Conservation (phyloP, 148 eudicot genomes). For the Silene uniflora region DNA sequence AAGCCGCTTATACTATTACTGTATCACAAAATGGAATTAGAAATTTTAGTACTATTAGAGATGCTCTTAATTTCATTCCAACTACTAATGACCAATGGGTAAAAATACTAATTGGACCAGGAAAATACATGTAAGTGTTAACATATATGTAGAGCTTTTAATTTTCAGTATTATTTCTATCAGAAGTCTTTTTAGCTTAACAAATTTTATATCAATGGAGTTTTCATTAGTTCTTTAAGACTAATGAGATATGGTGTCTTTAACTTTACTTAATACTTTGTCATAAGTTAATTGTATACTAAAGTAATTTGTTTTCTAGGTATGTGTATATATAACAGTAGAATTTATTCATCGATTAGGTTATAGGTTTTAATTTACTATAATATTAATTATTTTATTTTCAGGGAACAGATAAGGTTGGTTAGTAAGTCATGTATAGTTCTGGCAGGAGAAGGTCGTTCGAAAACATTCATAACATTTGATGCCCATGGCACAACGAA, state of each 20-base stretch:
- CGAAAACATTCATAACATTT: slow-evolving; percentile 6
- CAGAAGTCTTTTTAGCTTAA: too few species aligned
- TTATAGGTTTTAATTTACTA: too few species aligned
- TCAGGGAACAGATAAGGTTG: slow-evolving; percentile 6
- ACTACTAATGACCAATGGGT: slow-evolving; percentile 19
- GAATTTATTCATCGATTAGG: neutral
- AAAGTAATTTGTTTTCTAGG: neutral
- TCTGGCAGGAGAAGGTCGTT: slow-evolving; percentile 16
- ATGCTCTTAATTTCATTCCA: slow-evolving; percentile 25
- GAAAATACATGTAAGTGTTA: slow-evolving; percentile 21
- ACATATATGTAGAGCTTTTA: neutral
- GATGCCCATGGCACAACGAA: neutral
- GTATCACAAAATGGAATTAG: slow-evolving; percentile 16
- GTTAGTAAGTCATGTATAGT: slow-evolving; percentile 10
- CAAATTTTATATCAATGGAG: neutral
- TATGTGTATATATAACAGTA: too few species aligned
- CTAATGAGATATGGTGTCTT: too few species aligned
- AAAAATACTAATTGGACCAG: neutral
- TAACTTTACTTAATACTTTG: too few species aligned
- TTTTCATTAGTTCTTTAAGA: neutral
- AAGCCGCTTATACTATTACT: slow-evolving; percentile 8
- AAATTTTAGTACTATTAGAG: slow-evolving; percentile 16
- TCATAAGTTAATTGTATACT: too few species aligned
- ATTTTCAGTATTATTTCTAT: neutral
- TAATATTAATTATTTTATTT: neutral